Conservation (phyloP, 2,329 filamentous ascomycete species). For the Apiospora koreana region DNA sequence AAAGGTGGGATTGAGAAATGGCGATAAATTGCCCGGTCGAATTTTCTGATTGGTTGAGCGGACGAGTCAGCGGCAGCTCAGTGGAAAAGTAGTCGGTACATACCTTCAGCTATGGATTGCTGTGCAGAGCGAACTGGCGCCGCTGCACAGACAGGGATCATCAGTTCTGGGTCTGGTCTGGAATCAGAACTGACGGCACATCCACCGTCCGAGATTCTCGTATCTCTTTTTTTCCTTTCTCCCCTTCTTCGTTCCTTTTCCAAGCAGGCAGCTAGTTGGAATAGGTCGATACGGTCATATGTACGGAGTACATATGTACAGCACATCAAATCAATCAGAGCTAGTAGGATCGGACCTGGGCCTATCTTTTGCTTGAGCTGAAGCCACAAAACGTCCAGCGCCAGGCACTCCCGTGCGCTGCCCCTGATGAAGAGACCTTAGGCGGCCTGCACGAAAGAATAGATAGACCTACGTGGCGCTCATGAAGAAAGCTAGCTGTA, state of each 20-base stretch:
- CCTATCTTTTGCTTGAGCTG: not conserved
- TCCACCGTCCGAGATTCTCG: constrained; percentile 7
- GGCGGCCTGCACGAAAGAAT: not conserved
- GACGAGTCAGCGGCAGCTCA: not conserved
- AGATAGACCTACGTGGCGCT: not conserved
- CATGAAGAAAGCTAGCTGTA: not conserved
- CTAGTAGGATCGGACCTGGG: not conserved
- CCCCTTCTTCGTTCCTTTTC: not conserved
- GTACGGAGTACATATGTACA: not conserved
- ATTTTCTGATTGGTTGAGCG: not conserved
- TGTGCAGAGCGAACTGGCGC: not conserved
- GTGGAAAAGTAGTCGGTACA: not conserved
- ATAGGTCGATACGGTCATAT: not conserved
- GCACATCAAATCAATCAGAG: too few relatives aligned
- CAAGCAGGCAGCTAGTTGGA: not conserved
- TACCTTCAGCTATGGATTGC: not conserved
- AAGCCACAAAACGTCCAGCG: constrained; percentile 1
- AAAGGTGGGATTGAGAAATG: not conserved
- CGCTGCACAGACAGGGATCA: not conserved
- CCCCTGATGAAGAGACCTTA: not conserved
- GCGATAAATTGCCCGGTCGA: not conserved
- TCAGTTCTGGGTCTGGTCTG: constrained; percentile 2
- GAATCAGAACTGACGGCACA: not conserved
- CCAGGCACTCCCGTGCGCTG: not conserved
- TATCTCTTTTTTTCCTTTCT: not conserved